Evolutionary conservation across 2,329 filamentous ascomycete species (phyloP).

Genomic region (Pestalotiopsis sp.): DNA sequence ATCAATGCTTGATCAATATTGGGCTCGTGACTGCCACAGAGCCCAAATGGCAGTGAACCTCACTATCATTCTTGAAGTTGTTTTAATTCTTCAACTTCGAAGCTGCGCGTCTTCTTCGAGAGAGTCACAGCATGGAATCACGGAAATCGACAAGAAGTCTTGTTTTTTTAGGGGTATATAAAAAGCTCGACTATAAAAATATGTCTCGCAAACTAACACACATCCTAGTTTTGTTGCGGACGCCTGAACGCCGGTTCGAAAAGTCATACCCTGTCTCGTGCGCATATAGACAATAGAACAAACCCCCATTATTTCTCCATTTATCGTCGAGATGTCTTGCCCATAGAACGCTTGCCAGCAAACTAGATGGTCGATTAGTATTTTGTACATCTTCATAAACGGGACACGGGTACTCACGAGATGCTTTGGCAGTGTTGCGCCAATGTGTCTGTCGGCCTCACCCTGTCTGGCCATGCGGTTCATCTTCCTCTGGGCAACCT

Average conservation of each 20-base stretch:
- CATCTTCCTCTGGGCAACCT: constrained; percentile 96
- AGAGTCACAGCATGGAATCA: not conserved
- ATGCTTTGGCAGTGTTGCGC: constrained; percentile 83
- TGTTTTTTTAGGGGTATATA: not conserved
- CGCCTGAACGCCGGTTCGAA: constrained; percentile 10
- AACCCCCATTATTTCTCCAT: not conserved
- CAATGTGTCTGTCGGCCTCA: constrained; percentile 91
- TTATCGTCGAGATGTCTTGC: constrained; percentile 17
- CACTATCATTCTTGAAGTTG: no score
- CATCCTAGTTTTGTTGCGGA: not conserved
- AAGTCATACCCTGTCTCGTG: constrained; percentile 7
- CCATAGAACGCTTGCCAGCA: constrained; percentile 16
- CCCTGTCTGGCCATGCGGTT: constrained; percentile 97
- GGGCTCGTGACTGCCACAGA: no score
- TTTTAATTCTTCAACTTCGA: no score
- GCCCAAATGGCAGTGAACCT: no score
- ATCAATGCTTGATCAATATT: no score
- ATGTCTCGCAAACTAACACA: constrained; percentile 4
- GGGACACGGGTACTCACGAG: constrained; percentile 66
- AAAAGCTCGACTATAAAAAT: constrained; percentile 5
- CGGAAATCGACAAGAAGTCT: not conserved
- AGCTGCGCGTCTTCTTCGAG: not conserved
- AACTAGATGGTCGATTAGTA: constrained; percentile 14
- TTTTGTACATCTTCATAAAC: not conserved
- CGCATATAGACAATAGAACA: constrained; percentile 4